These are phyloP conservation scores for Medicago truncatula DNA, from an alignment of 306 rosid genomes.

Conservation along the genomic window MtrunA17r5.0-ANR NC_053049.1:27338501-27339000, in stretches of 20 bases:
- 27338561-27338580: no score
- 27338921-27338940: constrained; percentile 30
- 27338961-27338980: not conserved
- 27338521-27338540: not conserved
- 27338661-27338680: no score
- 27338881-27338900: constrained; percentile 16
- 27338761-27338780: not conserved
- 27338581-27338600: no score
- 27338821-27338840: not conserved
- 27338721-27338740: not conserved
- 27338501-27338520: not conserved
- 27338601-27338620: no score
- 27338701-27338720: not conserved
- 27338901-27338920: constrained; percentile 9
- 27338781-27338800: not conserved
- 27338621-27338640: no score
- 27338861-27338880: constrained; percentile 21
- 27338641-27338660: no score
- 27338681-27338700: not conserved
- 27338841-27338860: constrained; percentile 1
- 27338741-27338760: not conserved
- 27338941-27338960: not conserved
- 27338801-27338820: not conserved
- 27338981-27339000: constrained; percentile 25
- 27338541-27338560: not conserved